These are phyloP conservation scores for Moricandia arvensis DNA, from an alignment of 345 rosid species.

Conservation along the genomic window DNA sequence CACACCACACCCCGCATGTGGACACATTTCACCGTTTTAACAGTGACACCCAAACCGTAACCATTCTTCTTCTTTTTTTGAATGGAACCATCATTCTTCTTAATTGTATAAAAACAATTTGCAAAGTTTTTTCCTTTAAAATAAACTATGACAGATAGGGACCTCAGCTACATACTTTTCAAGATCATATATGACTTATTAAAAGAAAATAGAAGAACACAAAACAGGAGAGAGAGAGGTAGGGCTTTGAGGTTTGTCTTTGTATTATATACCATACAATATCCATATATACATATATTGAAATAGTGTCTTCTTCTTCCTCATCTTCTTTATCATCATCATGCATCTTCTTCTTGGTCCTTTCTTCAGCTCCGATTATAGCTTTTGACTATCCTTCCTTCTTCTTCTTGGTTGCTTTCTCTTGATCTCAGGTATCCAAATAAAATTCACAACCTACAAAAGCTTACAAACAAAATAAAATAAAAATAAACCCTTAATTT, in stretches of 20 bases:
- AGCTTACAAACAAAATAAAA: constrained; percentile 26
- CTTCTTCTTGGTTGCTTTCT: constrained; percentile 49
- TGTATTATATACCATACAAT: constrained; percentile 14
- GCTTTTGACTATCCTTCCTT: constrained; percentile 23
- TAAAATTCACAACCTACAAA: neutral
- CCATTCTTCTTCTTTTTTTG: constrained; percentile 33
- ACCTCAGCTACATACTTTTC: constrained; percentile 34
- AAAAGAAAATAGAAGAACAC: constrained; percentile 20
- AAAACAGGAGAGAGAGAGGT: constrained; percentile 24
- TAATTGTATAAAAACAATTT: constrained; percentile 8
- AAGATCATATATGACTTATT: constrained; percentile 31
- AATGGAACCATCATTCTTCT: constrained; percentile 32
- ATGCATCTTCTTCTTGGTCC: constrained; percentile 48
- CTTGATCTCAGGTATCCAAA: constrained; percentile 37
- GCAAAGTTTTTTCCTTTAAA: neutral
- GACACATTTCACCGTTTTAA: constrained; percentile 51
- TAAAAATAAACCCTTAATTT: constrained; percentile 25
- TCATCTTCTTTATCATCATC: constrained; percentile 34
- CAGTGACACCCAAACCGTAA: constrained; percentile 42
- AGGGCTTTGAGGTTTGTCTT: constrained; percentile 41
- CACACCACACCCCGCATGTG: constrained; percentile 46
- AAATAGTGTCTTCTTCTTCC: constrained; percentile 34
- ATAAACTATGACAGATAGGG: constrained; percentile 13
- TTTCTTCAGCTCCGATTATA: constrained; percentile 34
- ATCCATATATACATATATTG: neutral